These are phyloP conservation scores for Chrysopogon serrulatus DNA, from an alignment of 176 grass and related monocot genomes.

Conservation along the genomic window DNA sequence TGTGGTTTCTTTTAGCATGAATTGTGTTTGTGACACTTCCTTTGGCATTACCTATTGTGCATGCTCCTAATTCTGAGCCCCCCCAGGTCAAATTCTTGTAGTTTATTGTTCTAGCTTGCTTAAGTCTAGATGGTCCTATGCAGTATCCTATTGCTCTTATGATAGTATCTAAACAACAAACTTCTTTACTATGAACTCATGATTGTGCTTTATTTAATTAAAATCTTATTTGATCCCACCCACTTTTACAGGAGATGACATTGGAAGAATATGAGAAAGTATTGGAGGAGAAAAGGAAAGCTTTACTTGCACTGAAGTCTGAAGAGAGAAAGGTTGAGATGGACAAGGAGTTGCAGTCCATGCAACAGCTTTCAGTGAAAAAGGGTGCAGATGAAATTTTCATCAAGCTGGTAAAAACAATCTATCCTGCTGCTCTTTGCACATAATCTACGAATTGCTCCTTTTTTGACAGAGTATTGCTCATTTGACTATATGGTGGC, in stretches of 20 bases:
- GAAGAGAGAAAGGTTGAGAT: conserved; percentile 77
- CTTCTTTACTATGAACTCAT: not conserved
- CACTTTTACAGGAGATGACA: conserved; percentile 68
- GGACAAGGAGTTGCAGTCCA: conserved; percentile 67
- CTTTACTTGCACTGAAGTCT: conserved; percentile 55
- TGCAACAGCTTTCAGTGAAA: conserved; percentile 63
- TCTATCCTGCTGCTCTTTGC: not conserved
- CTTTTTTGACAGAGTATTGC: not conserved
- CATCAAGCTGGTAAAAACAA: conserved; percentile 58
- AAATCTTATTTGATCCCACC: not conserved
- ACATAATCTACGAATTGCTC: not conserved
- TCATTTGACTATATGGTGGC: not conserved
- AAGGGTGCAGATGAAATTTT: conserved; percentile 59
- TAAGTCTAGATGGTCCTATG: not conserved
- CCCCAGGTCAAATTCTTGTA: not conserved
- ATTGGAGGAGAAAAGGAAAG: conserved; percentile 73
- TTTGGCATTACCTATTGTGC: not conserved
- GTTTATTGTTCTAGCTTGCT: not conserved
- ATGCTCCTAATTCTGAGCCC: not conserved
- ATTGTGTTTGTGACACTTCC: not conserved
- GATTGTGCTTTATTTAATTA: not conserved
- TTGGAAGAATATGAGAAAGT: conserved; percentile 91
- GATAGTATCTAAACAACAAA: not conserved
- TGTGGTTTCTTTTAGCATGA: not conserved
- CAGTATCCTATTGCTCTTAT: not conserved